Evolutionary conservation across 345 rosid species (phyloP).

Genomic region (Acer yangbiense): DNA sequence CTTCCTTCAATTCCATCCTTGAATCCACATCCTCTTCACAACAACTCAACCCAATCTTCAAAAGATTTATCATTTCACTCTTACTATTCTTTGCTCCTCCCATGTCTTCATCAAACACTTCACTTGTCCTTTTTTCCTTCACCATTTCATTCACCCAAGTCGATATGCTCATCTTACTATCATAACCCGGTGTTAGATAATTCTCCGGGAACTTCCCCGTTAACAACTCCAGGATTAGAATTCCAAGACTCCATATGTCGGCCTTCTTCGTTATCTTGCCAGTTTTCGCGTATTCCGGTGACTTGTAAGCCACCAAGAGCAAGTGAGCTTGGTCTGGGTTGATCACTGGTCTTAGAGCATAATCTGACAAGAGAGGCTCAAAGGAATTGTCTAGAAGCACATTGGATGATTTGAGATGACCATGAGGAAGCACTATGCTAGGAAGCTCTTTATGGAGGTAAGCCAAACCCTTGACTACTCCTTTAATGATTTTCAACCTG

Average conservation of each 20-base stretch:
- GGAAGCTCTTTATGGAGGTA: slow-evolving; percentile 66
- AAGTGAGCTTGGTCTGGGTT: slow-evolving; percentile 64
- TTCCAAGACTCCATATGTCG: slow-evolving; percentile 73
- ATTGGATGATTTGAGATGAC: slow-evolving; percentile 82
- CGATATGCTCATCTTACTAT: slow-evolving; percentile 45
- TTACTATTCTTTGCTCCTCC: slow-evolving; percentile 46
- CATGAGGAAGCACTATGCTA: slow-evolving; percentile 56
- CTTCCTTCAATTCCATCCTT: slow-evolving; percentile 51
- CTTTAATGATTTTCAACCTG: slow-evolving; percentile 61
- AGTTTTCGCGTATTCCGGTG: slow-evolving; percentile 55
- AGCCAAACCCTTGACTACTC: slow-evolving; percentile 62
- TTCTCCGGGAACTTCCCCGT: slow-evolving; percentile 72
- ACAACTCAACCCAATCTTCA: slow-evolving; percentile 77
- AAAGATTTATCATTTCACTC: slow-evolving; percentile 55
- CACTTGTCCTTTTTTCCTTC: slow-evolving; percentile 48
- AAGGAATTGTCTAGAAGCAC: slow-evolving; percentile 54
- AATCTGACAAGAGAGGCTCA: slow-evolving; percentile 61
- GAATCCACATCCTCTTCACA: slow-evolving; percentile 61
- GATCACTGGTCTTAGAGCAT: slow-evolving; percentile 60
- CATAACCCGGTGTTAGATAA: slow-evolving; percentile 47
- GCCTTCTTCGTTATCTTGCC: slow-evolving; percentile 55
- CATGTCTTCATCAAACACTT: slow-evolving; percentile 76
- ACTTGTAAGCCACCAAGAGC: slow-evolving; percentile 65
- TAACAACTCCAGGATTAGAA: slow-evolving; percentile 60
- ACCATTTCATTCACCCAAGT: slow-evolving; percentile 71